Conservation (phyloP, 2,329 filamentous ascomycete species). For the Fusarium luffae region DNA sequence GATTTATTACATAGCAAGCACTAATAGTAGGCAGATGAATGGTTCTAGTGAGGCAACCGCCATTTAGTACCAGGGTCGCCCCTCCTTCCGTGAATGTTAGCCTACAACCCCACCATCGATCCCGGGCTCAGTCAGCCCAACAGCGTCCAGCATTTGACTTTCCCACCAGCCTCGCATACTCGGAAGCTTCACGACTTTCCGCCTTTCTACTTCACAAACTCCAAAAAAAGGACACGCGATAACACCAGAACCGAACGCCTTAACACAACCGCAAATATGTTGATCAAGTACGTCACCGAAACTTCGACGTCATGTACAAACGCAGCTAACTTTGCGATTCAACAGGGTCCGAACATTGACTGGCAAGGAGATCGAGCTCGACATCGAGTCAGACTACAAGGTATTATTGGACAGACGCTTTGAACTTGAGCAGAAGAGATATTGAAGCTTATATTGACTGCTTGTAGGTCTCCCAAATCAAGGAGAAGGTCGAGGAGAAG, state of each 20-base stretch:
- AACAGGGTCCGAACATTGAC: slow-evolving; percentile 94
- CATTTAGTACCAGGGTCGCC: slow-evolving; percentile 19
- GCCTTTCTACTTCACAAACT: neutral
- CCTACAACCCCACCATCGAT: slow-evolving; percentile 42
- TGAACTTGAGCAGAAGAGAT: neutral
- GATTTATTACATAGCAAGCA: neutral
- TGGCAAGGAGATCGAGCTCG: slow-evolving; percentile 98
- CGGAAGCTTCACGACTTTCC: slow-evolving; percentile 6
- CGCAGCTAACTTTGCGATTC: slow-evolving; percentile 35
- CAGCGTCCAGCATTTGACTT: slow-evolving; percentile 19
- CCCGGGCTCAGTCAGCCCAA: slow-evolving; percentile 37
- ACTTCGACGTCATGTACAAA: slow-evolving; percentile 15
- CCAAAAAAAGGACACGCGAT: neutral
- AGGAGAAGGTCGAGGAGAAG: slow-evolving; percentile 99
- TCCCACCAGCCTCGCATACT: slow-evolving; percentile 41
- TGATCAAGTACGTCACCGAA: slow-evolving; percentile 61
- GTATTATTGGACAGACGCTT: slow-evolving; percentile 57
- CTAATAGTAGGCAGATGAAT: slow-evolving; percentile 1
- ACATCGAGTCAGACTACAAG: slow-evolving; percentile 95
- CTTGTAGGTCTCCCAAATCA: slow-evolving; percentile 89
- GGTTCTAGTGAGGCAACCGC: slow-evolving; percentile 8
- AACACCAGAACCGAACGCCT: neutral
- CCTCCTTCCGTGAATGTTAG: slow-evolving; percentile 35
- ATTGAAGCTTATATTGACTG: slow-evolving; percentile 16
- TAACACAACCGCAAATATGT: slow-evolving; percentile 48